Evolutionary conservation across 1,284 basidiomycete species (phyloP).

Genomic region (Taiwanofungus camphoratus): DNA sequence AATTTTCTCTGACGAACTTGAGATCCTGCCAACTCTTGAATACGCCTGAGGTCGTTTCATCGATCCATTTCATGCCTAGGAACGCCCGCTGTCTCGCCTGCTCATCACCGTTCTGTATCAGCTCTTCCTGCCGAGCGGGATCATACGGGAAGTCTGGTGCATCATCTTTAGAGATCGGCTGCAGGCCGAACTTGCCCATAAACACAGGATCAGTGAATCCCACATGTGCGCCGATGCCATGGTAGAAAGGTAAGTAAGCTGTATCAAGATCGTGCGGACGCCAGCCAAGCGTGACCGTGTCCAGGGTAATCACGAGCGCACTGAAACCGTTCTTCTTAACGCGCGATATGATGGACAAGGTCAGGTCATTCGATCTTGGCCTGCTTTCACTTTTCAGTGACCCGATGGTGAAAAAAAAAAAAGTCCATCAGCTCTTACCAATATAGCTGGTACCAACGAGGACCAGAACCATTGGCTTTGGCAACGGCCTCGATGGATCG

Average conservation of each 20-base stretch:
- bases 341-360: constrained; percentile 56
- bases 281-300: constrained; percentile 63
- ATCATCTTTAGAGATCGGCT: constrained; percentile 35
- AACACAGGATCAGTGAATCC: constrained; percentile 66
- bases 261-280: constrained; percentile 58
- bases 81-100: constrained; percentile 32
- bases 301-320: constrained; percentile 65
- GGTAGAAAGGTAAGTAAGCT: constrained; percentile 56
- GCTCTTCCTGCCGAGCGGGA: constrained; percentile 34
- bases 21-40: constrained; percentile 64
- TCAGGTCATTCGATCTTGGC: constrained; percentile 58
- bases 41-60: constrained; percentile 50
- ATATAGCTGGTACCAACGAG: constrained; percentile 80
- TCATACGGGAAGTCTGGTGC: constrained; percentile 55
- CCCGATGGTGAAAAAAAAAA: not conserved
- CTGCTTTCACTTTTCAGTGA: constrained; percentile 28
- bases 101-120: constrained; percentile 40
- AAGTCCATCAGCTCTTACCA: constrained; percentile 35
- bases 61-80: constrained; percentile 50
- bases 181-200: constrained; percentile 45
- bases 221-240: constrained; percentile 54
- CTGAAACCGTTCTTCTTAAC: constrained; percentile 62
- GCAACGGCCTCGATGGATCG: constrained; percentile 73
- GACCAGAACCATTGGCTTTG: constrained; percentile 52
- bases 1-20: constrained; percentile 54